These are phyloP conservation scores for Populus hybrid DNA, from an alignment of 441 rosid genomes.

Conservation along the genomic window DNA sequence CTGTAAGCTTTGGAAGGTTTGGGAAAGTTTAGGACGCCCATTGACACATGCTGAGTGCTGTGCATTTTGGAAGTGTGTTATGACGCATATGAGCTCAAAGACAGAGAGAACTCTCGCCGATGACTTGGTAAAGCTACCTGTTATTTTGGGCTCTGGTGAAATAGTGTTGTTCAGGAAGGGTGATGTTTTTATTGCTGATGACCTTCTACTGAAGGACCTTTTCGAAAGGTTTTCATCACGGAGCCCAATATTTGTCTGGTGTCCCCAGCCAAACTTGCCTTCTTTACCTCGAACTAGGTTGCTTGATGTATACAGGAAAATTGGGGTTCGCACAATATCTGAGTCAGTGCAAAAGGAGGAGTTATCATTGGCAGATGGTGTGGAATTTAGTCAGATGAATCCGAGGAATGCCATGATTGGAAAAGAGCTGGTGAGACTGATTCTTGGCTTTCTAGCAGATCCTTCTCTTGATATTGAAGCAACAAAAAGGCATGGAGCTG, in stretches of 20 bases:
- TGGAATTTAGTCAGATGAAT: conserved; percentile 24
- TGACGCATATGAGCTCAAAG: conserved; percentile 20
- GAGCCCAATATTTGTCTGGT: conserved; percentile 67
- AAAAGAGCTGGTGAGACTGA: conserved; percentile 43
- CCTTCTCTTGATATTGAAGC: conserved; percentile 46
- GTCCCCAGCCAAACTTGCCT: conserved; percentile 49
- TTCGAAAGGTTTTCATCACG: conserved; percentile 30
- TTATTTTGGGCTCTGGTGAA: conserved; percentile 32
- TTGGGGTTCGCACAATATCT: conserved; percentile 62
- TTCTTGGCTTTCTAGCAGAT: conserved; percentile 58
- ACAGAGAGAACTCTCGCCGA: conserved; percentile 33
- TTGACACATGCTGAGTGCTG: too few relatives aligned
- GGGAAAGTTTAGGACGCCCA: too few relatives aligned
- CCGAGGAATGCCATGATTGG: conserved; percentile 21
- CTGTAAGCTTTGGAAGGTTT: too few relatives aligned
- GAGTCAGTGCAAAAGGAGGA: conserved; percentile 43
- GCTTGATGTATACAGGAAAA: conserved; percentile 44
- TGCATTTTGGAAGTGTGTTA: conserved; percentile 49
- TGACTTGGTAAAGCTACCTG: conserved; percentile 48
- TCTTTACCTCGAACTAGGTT: conserved; percentile 38
- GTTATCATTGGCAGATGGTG: conserved; percentile 20
- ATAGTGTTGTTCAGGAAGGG: conserved; percentile 35
- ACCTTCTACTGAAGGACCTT: conserved; percentile 54
- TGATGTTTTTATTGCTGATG: conserved; percentile 71
- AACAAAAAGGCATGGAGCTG: conserved; percentile 43